Percentiles rank a stretch among this genome's conserved stretches.
Conservation (phyloP, 2,329 filamentous ascomycete genomes). For the Leptographium wingfieldii region DNA sequence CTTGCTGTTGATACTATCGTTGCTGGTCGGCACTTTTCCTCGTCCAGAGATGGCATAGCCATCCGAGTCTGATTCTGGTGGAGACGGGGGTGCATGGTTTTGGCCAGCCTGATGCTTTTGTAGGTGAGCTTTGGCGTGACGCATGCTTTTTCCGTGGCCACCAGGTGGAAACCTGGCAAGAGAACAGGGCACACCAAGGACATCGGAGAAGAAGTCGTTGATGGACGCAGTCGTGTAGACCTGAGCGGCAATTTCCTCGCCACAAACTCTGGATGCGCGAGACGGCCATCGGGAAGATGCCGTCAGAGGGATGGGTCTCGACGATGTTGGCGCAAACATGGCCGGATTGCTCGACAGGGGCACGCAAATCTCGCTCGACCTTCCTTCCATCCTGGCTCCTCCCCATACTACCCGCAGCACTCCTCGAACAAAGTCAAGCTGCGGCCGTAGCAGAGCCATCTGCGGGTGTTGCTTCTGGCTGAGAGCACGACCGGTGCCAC, state of each 20-base stretch:
- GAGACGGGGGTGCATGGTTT: slow-evolving; percentile 23
- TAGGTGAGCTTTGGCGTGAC: slow-evolving; percentile 61
- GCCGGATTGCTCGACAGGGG: slow-evolving; percentile 58
- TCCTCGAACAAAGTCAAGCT: slow-evolving; percentile 56
- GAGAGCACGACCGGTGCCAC: slow-evolving; percentile 69
- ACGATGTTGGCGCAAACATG: slow-evolving; percentile 28
- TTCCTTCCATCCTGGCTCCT: slow-evolving; percentile 17
- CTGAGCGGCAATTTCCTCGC: slow-evolving; percentile 60
- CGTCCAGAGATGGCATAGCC: background rate
- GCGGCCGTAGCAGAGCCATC: slow-evolving; percentile 74
- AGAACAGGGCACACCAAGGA: slow-evolving; percentile 66
- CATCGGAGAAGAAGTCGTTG: slow-evolving; percentile 63
- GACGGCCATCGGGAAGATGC: slow-evolving; percentile 16
- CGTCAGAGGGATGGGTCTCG: background rate
- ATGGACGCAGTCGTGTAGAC: slow-evolving; percentile 55
- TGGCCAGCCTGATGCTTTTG: slow-evolving; percentile 38
- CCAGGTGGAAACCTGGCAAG: slow-evolving; percentile 73
- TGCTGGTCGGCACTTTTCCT: background rate
- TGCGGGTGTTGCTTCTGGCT: slow-evolving; percentile 79
- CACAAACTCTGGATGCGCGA: slow-evolving; percentile 58
- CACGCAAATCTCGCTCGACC: slow-evolving; percentile 30
- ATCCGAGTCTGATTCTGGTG: slow-evolving; percentile 44
- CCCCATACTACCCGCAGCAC: slow-evolving; percentile 48
- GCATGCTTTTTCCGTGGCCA: slow-evolving; percentile 41
- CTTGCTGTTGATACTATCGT: background rate